Evolutionary conservation across 2,329 filamentous ascomycete species (phyloP).

Genomic region (Proliferodiscus dingleyae): DNA sequence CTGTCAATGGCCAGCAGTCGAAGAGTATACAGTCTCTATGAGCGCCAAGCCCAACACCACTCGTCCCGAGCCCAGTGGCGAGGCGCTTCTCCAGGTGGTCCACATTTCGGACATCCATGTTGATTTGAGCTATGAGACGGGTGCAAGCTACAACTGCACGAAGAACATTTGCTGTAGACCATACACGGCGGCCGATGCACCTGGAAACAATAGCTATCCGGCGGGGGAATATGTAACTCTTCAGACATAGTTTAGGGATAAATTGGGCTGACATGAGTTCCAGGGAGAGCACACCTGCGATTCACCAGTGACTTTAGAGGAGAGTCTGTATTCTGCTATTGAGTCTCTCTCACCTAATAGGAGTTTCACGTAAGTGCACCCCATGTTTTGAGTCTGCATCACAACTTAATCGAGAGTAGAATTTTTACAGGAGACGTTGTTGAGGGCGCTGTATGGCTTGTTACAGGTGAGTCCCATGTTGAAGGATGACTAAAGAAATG

Average conservation of each 20-base stretch:
- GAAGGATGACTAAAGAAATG: no score
- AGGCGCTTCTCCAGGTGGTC: slow-evolving; percentile 35
- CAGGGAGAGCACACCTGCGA: slow-evolving; percentile 31
- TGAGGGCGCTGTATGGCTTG: slow-evolving; percentile 36
- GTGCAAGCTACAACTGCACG: slow-evolving; percentile 36
- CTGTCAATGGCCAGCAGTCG: slow-evolving; percentile 37
- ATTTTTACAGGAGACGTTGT: slow-evolving; percentile 39
- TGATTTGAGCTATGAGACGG: slow-evolving; percentile 35
- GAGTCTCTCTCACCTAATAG: slow-evolving; percentile 28
- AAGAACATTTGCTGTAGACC: slow-evolving; percentile 39
- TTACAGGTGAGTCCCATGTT: slow-evolving; percentile 19
- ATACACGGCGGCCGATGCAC: slow-evolving; percentile 33
- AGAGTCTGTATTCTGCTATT: slow-evolving; percentile 36
- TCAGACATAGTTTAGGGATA: neutral
- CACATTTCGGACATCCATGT: slow-evolving; percentile 41
- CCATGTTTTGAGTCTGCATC: neutral
- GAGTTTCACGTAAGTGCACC: slow-evolving; percentile 24
- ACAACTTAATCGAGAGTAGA: slow-evolving; percentile 10
- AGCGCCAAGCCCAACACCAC: slow-evolving; percentile 30
- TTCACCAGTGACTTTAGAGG: slow-evolving; percentile 33
- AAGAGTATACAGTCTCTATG: slow-evolving; percentile 32
- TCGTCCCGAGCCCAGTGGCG: slow-evolving; percentile 33
- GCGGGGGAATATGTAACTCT: slow-evolving; percentile 35
- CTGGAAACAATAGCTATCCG: slow-evolving; percentile 33
- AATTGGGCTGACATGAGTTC: neutral